Evolutionary conservation across 2,329 filamentous ascomycete genomes (phyloP), one percentile per base, ranked within the genome.

Genomic region (Aspergillus fumigatiaffinis): DNA sequence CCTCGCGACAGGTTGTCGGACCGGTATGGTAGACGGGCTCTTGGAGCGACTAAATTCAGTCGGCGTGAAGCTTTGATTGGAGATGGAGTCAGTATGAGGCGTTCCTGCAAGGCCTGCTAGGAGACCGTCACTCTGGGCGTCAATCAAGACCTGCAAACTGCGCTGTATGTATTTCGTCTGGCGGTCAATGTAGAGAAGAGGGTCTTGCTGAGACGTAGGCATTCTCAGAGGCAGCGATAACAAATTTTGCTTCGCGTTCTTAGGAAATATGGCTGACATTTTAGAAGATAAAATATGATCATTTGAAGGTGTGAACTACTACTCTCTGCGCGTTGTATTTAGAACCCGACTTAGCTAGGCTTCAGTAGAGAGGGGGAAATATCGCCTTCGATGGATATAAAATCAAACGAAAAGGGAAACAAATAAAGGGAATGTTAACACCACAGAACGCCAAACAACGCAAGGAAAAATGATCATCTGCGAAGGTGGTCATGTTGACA

Each of bases 121-220:
- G 29, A 87, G 73, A 20, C 80, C 83, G 63, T 85, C 82, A 32
- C 82, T 81, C 68, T 87, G 84, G 9, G 82, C 82, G 69, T 87
- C 84, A 23, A 87, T 80, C 10, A 86, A 73, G 56, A 76, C 75
- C 68, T 87, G 84, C 9, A 87, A 75, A 59, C 83, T 81, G 53
- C 77, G 77, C 65, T 87, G 79, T 9, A 87, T 78, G 61, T 83
- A 73, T 55, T 76, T 78, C 26, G 83, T 78, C 65, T 80, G 78
- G 56, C 82, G 76, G 61, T 81, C 78, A 56, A 84, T 69, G 28
- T 77, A 75, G n/a, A 82, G 67, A 28, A 83, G 72, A 54, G 80
- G 74, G 57, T 78, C 73, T 38, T 74, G 65, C 46, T 74, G 68
- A 54, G 69, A 63, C 20, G 62, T 54, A 32, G 72, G 68, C 51